Conservation (phyloP, 495 filamentous ascomycete genomes). For the Chaetomidium leptoderma region DNA sequence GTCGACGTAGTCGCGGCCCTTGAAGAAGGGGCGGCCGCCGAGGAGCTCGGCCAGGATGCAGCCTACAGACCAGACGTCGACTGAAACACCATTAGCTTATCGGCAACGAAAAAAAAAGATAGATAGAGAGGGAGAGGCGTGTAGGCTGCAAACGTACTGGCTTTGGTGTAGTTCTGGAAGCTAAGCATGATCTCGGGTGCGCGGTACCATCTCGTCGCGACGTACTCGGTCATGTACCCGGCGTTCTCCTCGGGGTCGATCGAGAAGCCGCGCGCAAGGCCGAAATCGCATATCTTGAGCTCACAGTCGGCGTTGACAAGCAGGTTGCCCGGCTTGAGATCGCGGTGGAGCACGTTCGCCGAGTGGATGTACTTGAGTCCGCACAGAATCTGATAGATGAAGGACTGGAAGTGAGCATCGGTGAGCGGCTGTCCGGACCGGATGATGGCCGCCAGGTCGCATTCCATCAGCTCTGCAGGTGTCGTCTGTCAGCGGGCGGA, state of each 20-base stretch:
- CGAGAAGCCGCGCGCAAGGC: slow-evolving; percentile 90
- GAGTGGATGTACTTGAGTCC: slow-evolving; percentile 99
- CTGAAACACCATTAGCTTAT: slow-evolving; percentile 41
- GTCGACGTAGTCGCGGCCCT: slow-evolving; percentile 97
- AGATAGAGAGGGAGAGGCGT: not conserved
- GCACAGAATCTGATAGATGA: slow-evolving; percentile 92
- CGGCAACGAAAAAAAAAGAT: not conserved
- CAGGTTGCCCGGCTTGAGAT: slow-evolving; percentile 94
- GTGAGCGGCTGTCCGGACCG: slow-evolving; percentile 93
- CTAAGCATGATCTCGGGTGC: slow-evolving; percentile 99
- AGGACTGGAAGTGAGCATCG: slow-evolving; percentile 93
- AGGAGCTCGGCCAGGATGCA: slow-evolving; percentile 97
- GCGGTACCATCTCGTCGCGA: slow-evolving; percentile 97
- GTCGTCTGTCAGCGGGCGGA: slow-evolving; percentile 13
- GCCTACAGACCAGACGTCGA: slow-evolving; percentile 98
- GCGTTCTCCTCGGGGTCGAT: slow-evolving; percentile 97
- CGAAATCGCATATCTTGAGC: slow-evolving; percentile 98
- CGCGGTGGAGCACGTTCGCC: slow-evolving; percentile 92
- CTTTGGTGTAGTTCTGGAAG: slow-evolving; percentile 99
- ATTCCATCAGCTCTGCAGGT: slow-evolving; percentile 90
- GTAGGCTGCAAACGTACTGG: slow-evolving; percentile 75
- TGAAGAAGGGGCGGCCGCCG: slow-evolving; percentile 96
- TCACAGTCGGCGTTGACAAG: slow-evolving; percentile 98
- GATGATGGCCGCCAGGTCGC: slow-evolving; percentile 96
- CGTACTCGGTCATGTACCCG: slow-evolving; percentile 99